phyloP scores from a whole-genome alignment of 352 stramenopile genomes.

The Achlya hypogyna region DNA sequence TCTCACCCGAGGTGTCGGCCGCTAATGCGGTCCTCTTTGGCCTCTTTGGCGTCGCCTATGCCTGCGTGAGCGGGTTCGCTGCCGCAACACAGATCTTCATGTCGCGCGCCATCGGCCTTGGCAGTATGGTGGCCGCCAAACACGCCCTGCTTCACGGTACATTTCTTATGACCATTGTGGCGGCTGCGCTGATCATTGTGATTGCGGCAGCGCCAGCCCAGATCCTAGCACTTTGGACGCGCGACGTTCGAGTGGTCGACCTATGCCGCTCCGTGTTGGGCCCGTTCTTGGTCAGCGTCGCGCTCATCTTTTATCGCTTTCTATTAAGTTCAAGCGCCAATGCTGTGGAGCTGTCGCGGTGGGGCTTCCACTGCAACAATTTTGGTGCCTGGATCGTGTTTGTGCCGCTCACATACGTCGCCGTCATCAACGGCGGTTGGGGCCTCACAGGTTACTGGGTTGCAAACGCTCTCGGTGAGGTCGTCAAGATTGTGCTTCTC shows the following conservation, averaged over 20 bases:
- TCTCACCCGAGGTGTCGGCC: conserved; percentile 34
- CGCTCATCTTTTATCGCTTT: neutral
- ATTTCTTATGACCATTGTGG: neutral
- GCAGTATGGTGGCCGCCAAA: neutral
- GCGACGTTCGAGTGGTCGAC: neutral
- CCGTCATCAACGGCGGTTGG: neutral
- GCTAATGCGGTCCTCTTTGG: conserved; percentile 34
- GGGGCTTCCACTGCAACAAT: neutral
- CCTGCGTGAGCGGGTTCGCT: conserved; percentile 35
- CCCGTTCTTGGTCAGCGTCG: neutral
- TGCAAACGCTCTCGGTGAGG: neutral
- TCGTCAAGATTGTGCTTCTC: neutral
- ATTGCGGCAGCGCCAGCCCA: neutral
- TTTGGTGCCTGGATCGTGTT: neutral
- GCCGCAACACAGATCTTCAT: neutral
- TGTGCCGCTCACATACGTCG: conserved; percentile 9
- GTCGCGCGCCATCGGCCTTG: neutral
- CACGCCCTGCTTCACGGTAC: neutral
- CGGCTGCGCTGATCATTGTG: neutral
- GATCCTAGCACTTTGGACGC: neutral
- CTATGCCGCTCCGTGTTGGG: neutral
- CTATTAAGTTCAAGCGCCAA: neutral
- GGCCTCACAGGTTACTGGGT: neutral
- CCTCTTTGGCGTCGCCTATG: conserved; percentile 36
- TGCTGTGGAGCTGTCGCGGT: neutral